A percentile compares a stretch with the other conserved stretches of the same genome.
Evolutionary conservation across 306 rosid species (phyloP).

Genomic region (Begonia peltatifolia): DNA sequence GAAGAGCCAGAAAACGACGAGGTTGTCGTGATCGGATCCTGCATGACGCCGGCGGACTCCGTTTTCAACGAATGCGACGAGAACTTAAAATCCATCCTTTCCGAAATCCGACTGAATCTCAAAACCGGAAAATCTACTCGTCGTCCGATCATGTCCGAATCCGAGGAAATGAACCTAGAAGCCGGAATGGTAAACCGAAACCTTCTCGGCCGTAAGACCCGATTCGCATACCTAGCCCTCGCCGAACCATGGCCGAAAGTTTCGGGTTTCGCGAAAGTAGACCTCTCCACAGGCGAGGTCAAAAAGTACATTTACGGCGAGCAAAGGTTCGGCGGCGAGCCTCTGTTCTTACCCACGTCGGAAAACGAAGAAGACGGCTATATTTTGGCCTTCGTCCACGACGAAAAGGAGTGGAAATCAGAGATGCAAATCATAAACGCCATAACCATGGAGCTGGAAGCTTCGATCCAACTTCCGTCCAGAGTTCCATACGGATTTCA

Average conservation of each 20-base stretch:
- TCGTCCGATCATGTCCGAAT: constrained; percentile 28
- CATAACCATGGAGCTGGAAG: constrained; percentile 49
- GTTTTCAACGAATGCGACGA: constrained; percentile 90
- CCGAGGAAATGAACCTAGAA: constrained; percentile 60
- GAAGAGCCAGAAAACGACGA: constrained; percentile 56
- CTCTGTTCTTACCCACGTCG: constrained; percentile 58
- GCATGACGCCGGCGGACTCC: constrained; percentile 93
- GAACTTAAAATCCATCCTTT: constrained; percentile 43
- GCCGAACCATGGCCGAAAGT: constrained; percentile 99
- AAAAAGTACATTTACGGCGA: constrained; percentile 51
- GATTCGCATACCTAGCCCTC: constrained; percentile 60
- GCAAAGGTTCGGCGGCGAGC: constrained; percentile 67
- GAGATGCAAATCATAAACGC: constrained; percentile 74
- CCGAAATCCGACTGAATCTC: constrained; percentile 72
- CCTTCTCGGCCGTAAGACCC: constrained; percentile 54
- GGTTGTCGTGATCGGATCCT: constrained; percentile 77
- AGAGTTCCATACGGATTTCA: constrained; percentile 94
- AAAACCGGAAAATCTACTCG: constrained; percentile 53
- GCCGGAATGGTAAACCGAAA: constrained; percentile 96
- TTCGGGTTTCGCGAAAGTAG: constrained; percentile 82
- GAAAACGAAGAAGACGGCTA: constrained; percentile 63
- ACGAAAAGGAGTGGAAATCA: constrained; percentile 75
- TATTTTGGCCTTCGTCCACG: constrained; percentile 71
- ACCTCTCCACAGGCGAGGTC: constrained; percentile 40
- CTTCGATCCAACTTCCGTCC: constrained; percentile 63